Evolutionary conservation across 768 basidiomycete genomes (phyloP), one percentile per base, ranked within the genome.

Genomic region (Hirschioporus abietinus): DNA sequence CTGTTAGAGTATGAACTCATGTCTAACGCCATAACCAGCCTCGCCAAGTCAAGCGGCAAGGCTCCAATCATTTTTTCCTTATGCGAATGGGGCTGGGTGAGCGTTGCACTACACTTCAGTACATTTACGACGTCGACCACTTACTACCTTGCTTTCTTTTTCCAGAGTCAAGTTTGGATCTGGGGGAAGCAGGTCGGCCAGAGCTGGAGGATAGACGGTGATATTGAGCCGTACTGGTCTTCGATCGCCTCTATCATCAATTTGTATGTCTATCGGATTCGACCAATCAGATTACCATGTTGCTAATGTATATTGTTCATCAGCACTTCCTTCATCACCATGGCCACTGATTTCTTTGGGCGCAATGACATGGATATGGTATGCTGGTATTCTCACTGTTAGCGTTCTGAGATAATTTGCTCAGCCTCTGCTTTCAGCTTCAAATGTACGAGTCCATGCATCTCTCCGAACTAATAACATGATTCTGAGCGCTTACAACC

Each of bases 361-460:
- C 84, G 83, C 66, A 88, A 88, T 67, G 88, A 90, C 72, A 78
- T 90, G 78, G 88, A 90, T 73, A 88, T 90, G 64, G 88, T 88
- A 68, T 25, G 78, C 69, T 4, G 30, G 15, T 61, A 68, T 70
- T 69, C 67, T 26, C 27, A 64, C 64, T 1, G 35, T 60, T 20
- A 34, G 52, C 63, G 60, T 23, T 35, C 62, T 70, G 30, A 3
- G 8, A 3, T 8, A 1, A 65, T 68, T 62, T 36, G 69, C 35
- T 60, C 62, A 36, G 6, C 25, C 3, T 63, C 4, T 52, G 12
- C 42, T 15, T 10, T 2, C 70, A 86, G 86, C 77, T 87, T 65
- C 85, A 87, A 81, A 72, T 88, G 85, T 86, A 73, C 67, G 80
- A 73, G n/a, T 59, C 42, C 25, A 57, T 42, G 42, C 64, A 42